phyloP scores from a whole-genome alignment of 495 filamentous ascomycete species.

The Sphaerosporella brunnea region DNA sequence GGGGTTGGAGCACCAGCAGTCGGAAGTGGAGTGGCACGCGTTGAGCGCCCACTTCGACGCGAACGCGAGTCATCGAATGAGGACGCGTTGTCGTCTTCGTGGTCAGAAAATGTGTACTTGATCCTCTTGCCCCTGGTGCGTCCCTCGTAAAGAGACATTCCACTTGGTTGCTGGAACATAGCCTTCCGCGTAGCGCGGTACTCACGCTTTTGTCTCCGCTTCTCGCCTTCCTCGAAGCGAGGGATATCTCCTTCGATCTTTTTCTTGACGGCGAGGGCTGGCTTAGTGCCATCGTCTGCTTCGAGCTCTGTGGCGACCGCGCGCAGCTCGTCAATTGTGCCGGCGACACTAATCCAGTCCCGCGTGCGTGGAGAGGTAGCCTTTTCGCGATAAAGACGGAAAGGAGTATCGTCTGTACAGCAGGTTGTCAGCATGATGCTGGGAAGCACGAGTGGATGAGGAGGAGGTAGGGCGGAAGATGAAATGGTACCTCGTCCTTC shows the following conservation, averaged over 20 bases:
- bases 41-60: constrained; percentile 31
- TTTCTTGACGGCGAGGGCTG: constrained; percentile 56
- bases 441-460: no score
- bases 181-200: constrained; percentile 75
- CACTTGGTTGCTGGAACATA: constrained; percentile 68
- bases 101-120: constrained; percentile 88
- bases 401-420: constrained; percentile 85
- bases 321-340: constrained; percentile 72
- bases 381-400: constrained; percentile 88
- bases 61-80: constrained; percentile 12
- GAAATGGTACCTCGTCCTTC: constrained; percentile 41
- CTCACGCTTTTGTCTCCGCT: constrained; percentile 84
- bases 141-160: constrained; percentile 87
- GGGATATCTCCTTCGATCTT: constrained; percentile 68
- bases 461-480: neutral
- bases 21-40: constrained; percentile 45
- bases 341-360: constrained; percentile 85
- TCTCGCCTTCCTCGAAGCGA: constrained; percentile 86
- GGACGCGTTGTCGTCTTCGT: constrained; percentile 57
- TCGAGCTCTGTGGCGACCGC: constrained; percentile 54
- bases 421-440: no score
- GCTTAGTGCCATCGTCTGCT: constrained; percentile 54
- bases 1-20: no score
- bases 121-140: constrained; percentile 88
- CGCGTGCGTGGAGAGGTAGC: constrained; percentile 53